Base-by-base conservation (phyloP, 805 yeast genomes). In the Kluyveromyces wickerhamii region DNA sequence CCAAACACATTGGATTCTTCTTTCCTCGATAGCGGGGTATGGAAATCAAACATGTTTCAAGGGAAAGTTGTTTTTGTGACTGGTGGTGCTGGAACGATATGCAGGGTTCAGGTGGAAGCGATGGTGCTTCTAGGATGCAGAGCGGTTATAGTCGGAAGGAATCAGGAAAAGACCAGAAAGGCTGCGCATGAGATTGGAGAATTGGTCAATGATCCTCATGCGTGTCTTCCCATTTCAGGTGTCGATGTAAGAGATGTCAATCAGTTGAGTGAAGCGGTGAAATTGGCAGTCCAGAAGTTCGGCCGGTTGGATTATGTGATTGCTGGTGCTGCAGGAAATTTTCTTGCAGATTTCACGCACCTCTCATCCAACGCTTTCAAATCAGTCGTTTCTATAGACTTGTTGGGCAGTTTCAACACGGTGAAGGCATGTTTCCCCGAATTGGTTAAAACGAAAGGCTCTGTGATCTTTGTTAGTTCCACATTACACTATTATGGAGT, bases 311-410 rank as follows among this genome's bases (percentile, higher is more conserved):
- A 88, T 60, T 83, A 59, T 55, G 94, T 88, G 21, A 82, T 88
- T 55, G 88, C 92, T 28, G 96, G 96, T 8, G 96, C 97, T 2
- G 96, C 96, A 3, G 96, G 97, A 7, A 89, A 89, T 64, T 88
- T 89, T 54, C 57, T 89, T 35, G 63, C 85, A 21, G 92, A 85
- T 56, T 75, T 87, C 60, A 77, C 79, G 50, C 78, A 77, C 48
- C 63, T 88, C 44, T 78, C 89, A 2, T 52, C 89, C 14, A 86
- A 87, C 52, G 96, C 95, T 5, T 88, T 88, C 68, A 82, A 82
- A 58, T 69, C 94, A 0, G 96, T 88, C 17, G 67, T 88, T 15
- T 80, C 79, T 25, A 89, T 88, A 44, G 97, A 89, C 58, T 65
- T 89, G 32, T 58, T 88, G 29, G 97, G 97, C 9, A 78, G 94